A percentile compares a stretch with the other conserved stretches of the same genome.
These are phyloP conservation scores for Coemansia sp. DNA, from an alignment of 192 early-diverging fungal species.

Conservation along the genomic window DNA sequence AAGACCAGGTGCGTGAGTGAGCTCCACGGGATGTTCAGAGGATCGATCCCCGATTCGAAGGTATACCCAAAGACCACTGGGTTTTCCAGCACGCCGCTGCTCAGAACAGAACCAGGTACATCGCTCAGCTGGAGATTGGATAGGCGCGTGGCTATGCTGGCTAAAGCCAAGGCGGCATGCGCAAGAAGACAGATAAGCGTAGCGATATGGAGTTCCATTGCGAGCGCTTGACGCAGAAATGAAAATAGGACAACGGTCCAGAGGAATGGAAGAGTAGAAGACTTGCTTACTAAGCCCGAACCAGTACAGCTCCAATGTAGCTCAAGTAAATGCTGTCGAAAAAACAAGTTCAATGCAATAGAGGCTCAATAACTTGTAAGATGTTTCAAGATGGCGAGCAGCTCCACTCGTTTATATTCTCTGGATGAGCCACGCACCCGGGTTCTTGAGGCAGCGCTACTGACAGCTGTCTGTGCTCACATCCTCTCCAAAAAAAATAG, in stretches of 20 bases:
- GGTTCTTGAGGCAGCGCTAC: background rate
- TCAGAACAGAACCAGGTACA: slow-evolving; percentile 20
- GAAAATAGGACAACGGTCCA: background rate
- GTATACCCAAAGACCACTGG: slow-evolving; percentile 46
- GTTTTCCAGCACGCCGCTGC: slow-evolving; percentile 33
- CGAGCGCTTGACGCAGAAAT: background rate
- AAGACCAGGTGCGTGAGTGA: slow-evolving; percentile 63
- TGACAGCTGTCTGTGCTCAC: background rate
- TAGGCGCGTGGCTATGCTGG: slow-evolving; percentile 2
- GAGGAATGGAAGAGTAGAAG: background rate
- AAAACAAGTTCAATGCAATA: background rate
- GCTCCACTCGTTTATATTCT: background rate
- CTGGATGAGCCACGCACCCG: background rate
- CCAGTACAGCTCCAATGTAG: background rate
- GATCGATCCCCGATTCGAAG: slow-evolving; percentile 23
- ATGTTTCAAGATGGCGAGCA: background rate
- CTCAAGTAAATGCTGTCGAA: background rate
- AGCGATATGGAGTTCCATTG: background rate
- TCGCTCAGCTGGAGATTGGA: slow-evolving; percentile 9
- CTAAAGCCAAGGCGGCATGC: background rate
- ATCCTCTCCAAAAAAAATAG: background rate
- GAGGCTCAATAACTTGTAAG: background rate
- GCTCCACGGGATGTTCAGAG: slow-evolving; percentile 43
- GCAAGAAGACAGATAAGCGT: background rate
- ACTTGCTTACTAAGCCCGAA: background rate